Evolutionary conservation across 2,329 filamentous ascomycete species (phyloP), one percentile per base, ranked within the genome.

Genomic region (Pezizomycotina sp.): DNA sequence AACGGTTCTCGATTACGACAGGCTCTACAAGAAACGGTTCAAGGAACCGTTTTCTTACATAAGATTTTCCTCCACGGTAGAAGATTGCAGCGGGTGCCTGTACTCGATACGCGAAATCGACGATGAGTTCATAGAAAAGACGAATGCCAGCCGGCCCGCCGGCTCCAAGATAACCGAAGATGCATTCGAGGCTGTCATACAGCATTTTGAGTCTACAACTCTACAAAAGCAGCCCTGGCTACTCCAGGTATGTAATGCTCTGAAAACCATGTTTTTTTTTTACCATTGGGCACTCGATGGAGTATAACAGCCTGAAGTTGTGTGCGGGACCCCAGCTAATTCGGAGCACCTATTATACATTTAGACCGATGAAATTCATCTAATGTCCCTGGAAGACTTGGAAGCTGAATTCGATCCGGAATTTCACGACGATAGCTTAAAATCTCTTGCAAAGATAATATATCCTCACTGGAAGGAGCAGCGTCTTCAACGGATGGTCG

Each of bases 51-150:
- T 76, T 44, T 89, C 84, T 44, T 95, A 95, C 60, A 92, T 98
- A 56, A 82, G 86, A 48, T 95, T 92, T 62, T 95, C 89, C 47
- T 86, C 92, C 49, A 98, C 89, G 2, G 86, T 98, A 44, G 89
- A 98, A 61, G 89, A 98, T 60, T 92, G 78, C 52, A 77, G 82
- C 53, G 79, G 80, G 52, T 79, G 77, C 55, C 71, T 76, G 51
- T 98, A 98, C 73, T 83, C 92, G 61, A 86, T 95, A 78, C 84
- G 75, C 18, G 74, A 77, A 48, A 82, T 92, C 53, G 89, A 98
- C 60, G 78, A 83, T 56, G 71, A 68, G 37, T 92, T 81, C 55
- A 69, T 98, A 50, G 79, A 76, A 54, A 66, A 71, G 48, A 77
- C 89, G 62, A 98, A 95, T 61, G 43, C 45, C 50, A 84, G 78